Evolutionary conservation across 75 land plant species (phyloP).

Genomic region (Pinus tabuliformis): DNA sequence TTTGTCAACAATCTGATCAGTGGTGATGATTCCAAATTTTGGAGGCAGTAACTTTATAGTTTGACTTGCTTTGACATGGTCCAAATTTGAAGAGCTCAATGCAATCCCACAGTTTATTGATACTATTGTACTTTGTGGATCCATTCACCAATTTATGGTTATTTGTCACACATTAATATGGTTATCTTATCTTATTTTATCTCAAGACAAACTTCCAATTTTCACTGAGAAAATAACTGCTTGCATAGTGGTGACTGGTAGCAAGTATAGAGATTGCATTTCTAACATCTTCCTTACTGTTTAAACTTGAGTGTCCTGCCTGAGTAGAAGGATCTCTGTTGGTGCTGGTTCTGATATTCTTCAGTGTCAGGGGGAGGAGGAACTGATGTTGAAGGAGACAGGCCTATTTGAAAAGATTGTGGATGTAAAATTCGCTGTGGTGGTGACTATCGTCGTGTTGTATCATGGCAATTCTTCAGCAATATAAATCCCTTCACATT

Average conservation of each 20-base stretch:
- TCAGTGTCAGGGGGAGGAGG: neutral
- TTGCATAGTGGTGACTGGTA: neutral
- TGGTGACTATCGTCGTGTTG: neutral
- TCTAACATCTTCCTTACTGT: neutral
- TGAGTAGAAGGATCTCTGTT: neutral
- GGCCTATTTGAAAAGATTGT: neutral
- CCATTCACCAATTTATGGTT: no score
- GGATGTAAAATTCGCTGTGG: neutral
- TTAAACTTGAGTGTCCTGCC: neutral
- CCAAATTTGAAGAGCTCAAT: neutral
- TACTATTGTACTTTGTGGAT: neutral
- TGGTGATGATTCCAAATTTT: neutral
- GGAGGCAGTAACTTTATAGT: neutral
- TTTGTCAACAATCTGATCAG: no score
- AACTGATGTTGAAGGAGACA: neutral
- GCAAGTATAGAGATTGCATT: neutral
- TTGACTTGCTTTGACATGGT: neutral
- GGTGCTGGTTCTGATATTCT: neutral
- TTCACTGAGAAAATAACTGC: neutral
- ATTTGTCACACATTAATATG: no score
- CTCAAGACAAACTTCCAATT: no score
- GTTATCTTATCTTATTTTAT: no score
- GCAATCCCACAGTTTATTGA: neutral
- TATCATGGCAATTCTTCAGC: neutral
- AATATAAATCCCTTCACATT: neutral